Evolutionary conservation across 2,329 filamentous ascomycete species (phyloP).

Genomic region (Paraconiothyrium brasiliense): DNA sequence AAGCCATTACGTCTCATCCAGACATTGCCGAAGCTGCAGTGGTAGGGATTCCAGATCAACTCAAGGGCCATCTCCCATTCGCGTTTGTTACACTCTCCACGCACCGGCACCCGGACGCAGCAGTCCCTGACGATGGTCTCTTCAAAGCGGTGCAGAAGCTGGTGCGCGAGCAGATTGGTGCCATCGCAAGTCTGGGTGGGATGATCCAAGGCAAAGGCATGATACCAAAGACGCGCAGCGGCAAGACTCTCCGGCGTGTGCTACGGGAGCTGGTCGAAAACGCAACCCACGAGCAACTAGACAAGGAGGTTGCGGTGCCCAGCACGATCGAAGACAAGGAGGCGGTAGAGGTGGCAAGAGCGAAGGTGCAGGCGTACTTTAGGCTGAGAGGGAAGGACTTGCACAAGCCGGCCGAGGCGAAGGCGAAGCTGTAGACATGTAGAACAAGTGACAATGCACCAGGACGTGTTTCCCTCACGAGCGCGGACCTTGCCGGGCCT

Average conservation of each 20-base stretch:
- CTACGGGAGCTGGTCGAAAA: slow-evolving; percentile 86
- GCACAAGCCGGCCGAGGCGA: slow-evolving; percentile 50
- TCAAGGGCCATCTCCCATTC: slow-evolving; percentile 93
- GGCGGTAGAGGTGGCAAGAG: slow-evolving; percentile 77
- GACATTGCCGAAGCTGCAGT: slow-evolving; percentile 85
- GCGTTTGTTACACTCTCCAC: slow-evolving; percentile 78
- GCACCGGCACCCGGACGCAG: slow-evolving; percentile 61
- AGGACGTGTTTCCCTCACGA: too few species aligned
- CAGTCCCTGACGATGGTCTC: slow-evolving; percentile 59
- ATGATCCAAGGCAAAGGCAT: slow-evolving; percentile 85
- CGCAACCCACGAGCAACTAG: slow-evolving; percentile 76
- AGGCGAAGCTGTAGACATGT: slow-evolving; percentile 55
- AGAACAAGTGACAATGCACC: too few species aligned
- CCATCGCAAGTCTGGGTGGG: slow-evolving; percentile 85
- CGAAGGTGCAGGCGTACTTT: slow-evolving; percentile 80
- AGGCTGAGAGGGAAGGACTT: slow-evolving; percentile 52
- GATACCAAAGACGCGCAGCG: slow-evolving; percentile 92
- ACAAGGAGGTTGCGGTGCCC: slow-evolving; percentile 76
- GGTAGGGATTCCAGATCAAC: slow-evolving; percentile 81
- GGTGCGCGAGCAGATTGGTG: slow-evolving; percentile 83
- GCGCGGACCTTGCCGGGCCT: not conserved
- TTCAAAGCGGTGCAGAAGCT: slow-evolving; percentile 74
- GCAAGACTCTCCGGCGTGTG: slow-evolving; percentile 86
- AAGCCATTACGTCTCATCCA: slow-evolving; percentile 85
- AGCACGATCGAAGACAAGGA: slow-evolving; percentile 84